phyloP scores from a whole-genome alignment of 1,284 basidiomycete species.

The Calocybe gambosa region DNA sequence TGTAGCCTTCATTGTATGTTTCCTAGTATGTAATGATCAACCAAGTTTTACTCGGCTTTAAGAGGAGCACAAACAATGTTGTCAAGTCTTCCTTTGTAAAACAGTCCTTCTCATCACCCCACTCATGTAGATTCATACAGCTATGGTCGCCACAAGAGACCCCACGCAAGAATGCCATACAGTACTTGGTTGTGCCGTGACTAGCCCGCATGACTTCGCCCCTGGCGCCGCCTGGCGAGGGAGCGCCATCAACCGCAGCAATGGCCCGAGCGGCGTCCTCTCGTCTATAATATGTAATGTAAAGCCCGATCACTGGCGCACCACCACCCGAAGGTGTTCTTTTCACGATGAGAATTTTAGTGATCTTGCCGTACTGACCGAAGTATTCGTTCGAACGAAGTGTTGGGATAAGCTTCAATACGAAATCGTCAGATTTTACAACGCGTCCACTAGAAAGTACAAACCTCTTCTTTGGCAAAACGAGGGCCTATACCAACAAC shows the following conservation, averaged over 20 bases:
- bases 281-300: constrained; percentile 93
- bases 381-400: constrained; percentile 96
- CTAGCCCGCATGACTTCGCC: constrained; percentile 82
- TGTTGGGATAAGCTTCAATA: constrained; percentile 79
- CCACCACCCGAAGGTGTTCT: constrained; percentile 73
- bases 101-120: constrained; percentile 97
- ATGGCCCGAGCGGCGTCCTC: constrained; percentile 96
- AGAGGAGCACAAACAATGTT: constrained; percentile 55
- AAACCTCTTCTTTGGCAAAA: constrained; percentile 93
- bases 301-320: constrained; percentile 83
- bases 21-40: constrained; percentile 37
- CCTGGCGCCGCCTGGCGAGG: constrained; percentile 74
- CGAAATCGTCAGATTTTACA: constrained; percentile 11
- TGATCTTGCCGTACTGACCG: constrained; percentile 98
- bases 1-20: constrained; percentile 83
- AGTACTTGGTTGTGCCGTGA: constrained; percentile 97
- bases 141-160: constrained; percentile 81
- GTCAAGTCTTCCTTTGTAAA: constrained; percentile 92
- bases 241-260: constrained; percentile 86
- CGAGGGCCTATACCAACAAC: constrained; percentile 88
- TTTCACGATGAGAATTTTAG: constrained; percentile 92
- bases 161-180: constrained; percentile 91
- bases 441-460: constrained; percentile 18
- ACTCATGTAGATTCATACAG: constrained; percentile 96
- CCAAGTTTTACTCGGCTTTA: constrained; percentile 8